Evolutionary conservation across 768 basidiomycete genomes (phyloP), one percentile per base, ranked within the genome.

Genomic region (Asterophora lycoperdoides): DNA sequence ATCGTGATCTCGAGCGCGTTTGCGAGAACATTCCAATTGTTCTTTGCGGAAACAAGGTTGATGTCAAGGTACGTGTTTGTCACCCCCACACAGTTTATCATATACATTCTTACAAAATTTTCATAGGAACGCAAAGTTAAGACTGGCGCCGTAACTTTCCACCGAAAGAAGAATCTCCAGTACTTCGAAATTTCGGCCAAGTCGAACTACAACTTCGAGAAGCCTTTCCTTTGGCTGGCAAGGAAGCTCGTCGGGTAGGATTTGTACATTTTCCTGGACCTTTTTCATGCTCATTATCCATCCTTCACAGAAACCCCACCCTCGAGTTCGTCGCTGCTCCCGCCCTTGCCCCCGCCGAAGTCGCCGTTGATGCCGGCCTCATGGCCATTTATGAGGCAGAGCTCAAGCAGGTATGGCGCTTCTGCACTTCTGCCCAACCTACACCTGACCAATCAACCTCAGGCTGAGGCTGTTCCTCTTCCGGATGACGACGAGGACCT

Each of bases 11-110:
- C 61, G 96, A 98, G 77, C 92, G 96, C 55, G 96, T 99, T 48
- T 99, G 96, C 73, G 96, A 99, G 77, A 96, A 93, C 77, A 99
- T 99, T 64, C 96, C 96, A 54, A 96, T 98, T 64, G 96, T 99
- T 20, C 83, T 99, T 39, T 98, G 96, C 69, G 96, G 96, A 60
- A 99, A 98, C 84, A 99, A 99, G 72, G 96, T 98, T 52, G 96
- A 99, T 66, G 95, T 99, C 59, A 99, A 99, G 83, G 95, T 92
- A 14, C 46, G 82, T 65, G 29, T 36, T 40, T 26, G 26, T 5
- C 15, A 43, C 18, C 14, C 14, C n/a, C 37, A 11, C 48, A 32
- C 28, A 41, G 51, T 49, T 19, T 30, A 38, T 49, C n/a, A 43
- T 43, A 47, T 40, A 44, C 30, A 55, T 28, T 19, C 23, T 11